phyloP scores from a whole-genome alignment of 2,329 filamentous ascomycete genomes.

The Cytospora schulzeri region DNA sequence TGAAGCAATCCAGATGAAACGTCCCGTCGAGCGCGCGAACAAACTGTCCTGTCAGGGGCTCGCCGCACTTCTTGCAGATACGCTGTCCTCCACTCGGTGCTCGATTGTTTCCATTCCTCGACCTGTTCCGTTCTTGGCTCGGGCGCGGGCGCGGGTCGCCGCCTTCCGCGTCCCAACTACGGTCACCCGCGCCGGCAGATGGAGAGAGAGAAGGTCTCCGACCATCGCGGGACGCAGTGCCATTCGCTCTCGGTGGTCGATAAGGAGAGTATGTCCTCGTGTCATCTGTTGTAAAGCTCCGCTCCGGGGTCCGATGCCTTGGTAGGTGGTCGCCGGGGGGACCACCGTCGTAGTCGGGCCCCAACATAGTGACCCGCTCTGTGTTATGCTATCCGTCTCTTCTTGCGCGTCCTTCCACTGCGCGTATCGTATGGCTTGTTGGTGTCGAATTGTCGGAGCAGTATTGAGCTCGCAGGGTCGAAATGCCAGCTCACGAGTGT shows the following conservation, averaged over 20 bases:
- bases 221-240: constrained; percentile 32
- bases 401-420: constrained; percentile 15
- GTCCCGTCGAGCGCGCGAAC: constrained; percentile 91
- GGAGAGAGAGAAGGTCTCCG: constrained; percentile 27
- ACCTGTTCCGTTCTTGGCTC: constrained; percentile 61
- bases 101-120: constrained; percentile 55
- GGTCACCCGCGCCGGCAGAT: constrained; percentile 23
- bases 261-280: constrained; percentile 31
- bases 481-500: constrained; percentile 26
- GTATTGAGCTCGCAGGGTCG: constrained; percentile 17
- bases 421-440: constrained; percentile 4
- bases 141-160: constrained; percentile 48
- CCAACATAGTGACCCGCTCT: constrained; percentile 39
- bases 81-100: constrained; percentile 63
- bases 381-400: constrained; percentile 24
- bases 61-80: constrained; percentile 83
- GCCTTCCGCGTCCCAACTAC: constrained; percentile 30
- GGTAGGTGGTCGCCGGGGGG: constrained; percentile 43
- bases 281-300: constrained; percentile 30
- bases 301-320: constrained; percentile 30
- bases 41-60: constrained; percentile 89
- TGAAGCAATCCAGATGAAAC: constrained; percentile 97
- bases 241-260: constrained; percentile 32
- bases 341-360: constrained; percentile 50
- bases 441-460: constrained; percentile 5